Evolutionary conservation across 2,329 filamentous ascomycete genomes (phyloP).

Genomic region (Monosporascus sp.): DNA sequence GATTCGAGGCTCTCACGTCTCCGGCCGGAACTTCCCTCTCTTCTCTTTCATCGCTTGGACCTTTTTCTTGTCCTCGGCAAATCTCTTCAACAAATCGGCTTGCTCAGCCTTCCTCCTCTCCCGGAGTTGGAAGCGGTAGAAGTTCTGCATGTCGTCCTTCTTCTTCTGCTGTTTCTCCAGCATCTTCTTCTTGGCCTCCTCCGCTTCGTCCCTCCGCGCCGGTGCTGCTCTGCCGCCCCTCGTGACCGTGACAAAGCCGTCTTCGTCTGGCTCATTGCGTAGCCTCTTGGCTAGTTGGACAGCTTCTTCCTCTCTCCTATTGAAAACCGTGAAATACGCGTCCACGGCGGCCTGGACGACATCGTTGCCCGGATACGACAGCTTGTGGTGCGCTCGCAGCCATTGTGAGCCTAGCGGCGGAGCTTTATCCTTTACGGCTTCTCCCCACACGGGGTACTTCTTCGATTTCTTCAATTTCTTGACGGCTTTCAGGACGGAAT

Average conservation of each 20-base stretch:
- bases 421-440: constrained; percentile 51
- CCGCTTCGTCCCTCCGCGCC: constrained; percentile 66
- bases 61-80: constrained; percentile 71
- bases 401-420: constrained; percentile 52
- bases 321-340: constrained; percentile 81
- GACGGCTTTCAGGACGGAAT: constrained; percentile 70
- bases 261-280: constrained; percentile 80
- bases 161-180: constrained; percentile 60
- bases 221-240: constrained; percentile 71
- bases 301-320: constrained; percentile 60
- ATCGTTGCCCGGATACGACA: constrained; percentile 64
- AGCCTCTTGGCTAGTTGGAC: constrained; percentile 57
- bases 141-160: constrained; percentile 61
- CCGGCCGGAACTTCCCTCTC: constrained; percentile 55
- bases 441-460: constrained; percentile 63
- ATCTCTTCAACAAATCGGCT: constrained; percentile 61
- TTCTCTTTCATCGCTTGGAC: constrained; percentile 65
- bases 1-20: constrained; percentile 29
- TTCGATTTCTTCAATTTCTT: constrained; percentile 56
- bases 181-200: constrained; percentile 53
- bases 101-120: constrained; percentile 76
- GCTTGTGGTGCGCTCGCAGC: constrained; percentile 61
- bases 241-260: constrained; percentile 91
- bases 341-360: constrained; percentile 71
- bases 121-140: constrained; percentile 79